phyloP scores from a whole-genome alignment of 2,329 filamentous ascomycete species.

The Penicillium sp. region DNA sequence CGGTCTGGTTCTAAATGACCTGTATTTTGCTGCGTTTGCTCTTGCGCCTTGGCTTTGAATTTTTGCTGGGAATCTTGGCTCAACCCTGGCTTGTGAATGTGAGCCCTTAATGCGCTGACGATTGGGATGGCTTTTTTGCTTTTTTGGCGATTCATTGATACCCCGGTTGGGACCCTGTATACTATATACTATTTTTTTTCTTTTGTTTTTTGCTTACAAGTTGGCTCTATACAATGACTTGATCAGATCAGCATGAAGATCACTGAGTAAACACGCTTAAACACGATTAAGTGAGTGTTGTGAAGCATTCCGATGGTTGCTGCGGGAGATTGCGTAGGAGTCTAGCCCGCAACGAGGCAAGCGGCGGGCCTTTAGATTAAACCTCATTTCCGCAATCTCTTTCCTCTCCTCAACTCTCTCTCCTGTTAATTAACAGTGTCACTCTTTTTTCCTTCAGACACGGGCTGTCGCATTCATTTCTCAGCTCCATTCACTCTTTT shows the following conservation, averaged over 20 bases:
- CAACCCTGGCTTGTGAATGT: not conserved
- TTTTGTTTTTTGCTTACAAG: too few species aligned
- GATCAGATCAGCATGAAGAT: too few species aligned
- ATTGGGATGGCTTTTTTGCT: slow-evolving; percentile 6
- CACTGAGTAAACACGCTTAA: too few species aligned
- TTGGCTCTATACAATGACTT: too few species aligned
- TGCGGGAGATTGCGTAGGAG: not conserved
- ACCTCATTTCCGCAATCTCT: slow-evolving; percentile 7
- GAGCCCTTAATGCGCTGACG: slow-evolving; percentile 1
- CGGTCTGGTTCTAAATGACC: slow-evolving; percentile 32
- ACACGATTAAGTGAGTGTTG: too few species aligned
- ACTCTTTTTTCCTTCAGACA: slow-evolving; percentile 26
- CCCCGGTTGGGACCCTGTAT: slow-evolving; percentile 4
- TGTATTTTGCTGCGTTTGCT: not conserved
- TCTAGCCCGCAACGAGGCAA: not conserved
- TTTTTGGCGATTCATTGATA: slow-evolving; percentile 3
- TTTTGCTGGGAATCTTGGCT: not conserved
- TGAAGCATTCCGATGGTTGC: not conserved
- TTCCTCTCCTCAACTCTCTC: slow-evolving; percentile 1
- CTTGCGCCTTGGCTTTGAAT: not conserved
- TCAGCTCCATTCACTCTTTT: slow-evolving; percentile 36
- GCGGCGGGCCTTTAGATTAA: slow-evolving; percentile 7
- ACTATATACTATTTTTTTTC: not conserved
- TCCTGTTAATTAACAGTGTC: slow-evolving; percentile 22
- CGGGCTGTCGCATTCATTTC: slow-evolving; percentile 36